Percentiles rank a stretch among this genome's conserved stretches.
Evolutionary conservation across 345 rosid species (phyloP).

Genomic region (Syzygium aromaticum): DNA sequence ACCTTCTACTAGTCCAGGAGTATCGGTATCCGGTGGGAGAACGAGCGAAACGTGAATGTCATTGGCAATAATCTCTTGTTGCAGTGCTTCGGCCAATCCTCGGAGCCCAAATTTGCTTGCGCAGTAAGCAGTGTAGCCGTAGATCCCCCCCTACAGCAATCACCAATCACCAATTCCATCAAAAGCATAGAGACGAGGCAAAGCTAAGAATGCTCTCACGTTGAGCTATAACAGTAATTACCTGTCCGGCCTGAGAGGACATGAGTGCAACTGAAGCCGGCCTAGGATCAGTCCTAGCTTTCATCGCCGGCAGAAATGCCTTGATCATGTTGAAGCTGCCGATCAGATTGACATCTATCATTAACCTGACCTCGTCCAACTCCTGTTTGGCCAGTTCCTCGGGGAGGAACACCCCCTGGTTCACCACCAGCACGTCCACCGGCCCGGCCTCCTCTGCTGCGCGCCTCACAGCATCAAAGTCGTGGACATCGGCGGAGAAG

Average conservation of each 20-base stretch:
- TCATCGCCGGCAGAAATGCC: conserved; percentile 74
- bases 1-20: conserved; percentile 78
- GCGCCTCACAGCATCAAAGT: conserved; percentile 37
- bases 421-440: conserved; percentile 70
- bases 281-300: conserved; percentile 35
- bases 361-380: conserved; percentile 60
- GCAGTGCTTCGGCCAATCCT: conserved; percentile 88
- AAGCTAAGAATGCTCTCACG: background rate
- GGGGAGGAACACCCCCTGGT: conserved; percentile 68
- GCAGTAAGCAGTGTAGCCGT: conserved; percentile 84
- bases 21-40: conserved; percentile 85
- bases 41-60: conserved; percentile 67
- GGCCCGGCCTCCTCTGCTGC: conserved; percentile 57
- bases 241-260: conserved; percentile 95
- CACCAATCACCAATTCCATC: background rate
- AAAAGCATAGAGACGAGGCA: background rate
- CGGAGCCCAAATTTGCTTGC: conserved; percentile 82
- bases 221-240: background rate
- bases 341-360: conserved; percentile 67
- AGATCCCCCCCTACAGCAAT: conserved; percentile 53
- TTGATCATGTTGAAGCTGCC: conserved; percentile 81
- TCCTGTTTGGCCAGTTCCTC: conserved; percentile 53
- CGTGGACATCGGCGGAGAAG: conserved; percentile 69
- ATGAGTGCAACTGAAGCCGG: conserved; percentile 64
- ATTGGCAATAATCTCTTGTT: conserved; percentile 78